Evolutionary conservation across 305 asterid species (phyloP).

Genomic region (Fraxinus dipetala): DNA sequence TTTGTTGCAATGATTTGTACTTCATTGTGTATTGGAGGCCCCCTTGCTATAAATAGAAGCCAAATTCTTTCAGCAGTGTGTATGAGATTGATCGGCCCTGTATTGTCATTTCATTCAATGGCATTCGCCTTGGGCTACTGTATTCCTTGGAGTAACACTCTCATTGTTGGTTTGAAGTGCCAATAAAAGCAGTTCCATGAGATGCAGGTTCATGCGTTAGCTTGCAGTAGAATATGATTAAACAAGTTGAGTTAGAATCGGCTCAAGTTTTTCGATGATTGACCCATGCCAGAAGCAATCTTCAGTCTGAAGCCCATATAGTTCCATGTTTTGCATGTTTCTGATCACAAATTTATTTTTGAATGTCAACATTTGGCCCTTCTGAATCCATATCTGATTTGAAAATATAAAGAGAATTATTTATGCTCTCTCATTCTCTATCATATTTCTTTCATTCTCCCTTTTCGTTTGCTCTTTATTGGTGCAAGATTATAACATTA

Average conservation of each 20-base stretch:
- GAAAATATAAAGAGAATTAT: neutral
- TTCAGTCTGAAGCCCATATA: neutral
- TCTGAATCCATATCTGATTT: neutral
- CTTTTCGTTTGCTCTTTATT: neutral
- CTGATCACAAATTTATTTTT: neutral
- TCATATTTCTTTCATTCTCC: neutral
- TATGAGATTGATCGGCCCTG: conserved; percentile 71
- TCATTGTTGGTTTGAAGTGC: neutral
- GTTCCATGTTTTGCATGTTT: neutral
- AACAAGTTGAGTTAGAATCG: neutral
- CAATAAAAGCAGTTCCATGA: neutral
- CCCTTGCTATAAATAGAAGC: conserved; percentile 78
- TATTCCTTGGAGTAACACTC: conserved; percentile 22
- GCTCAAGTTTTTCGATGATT: neutral
- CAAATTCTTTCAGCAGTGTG: conserved; percentile 86
- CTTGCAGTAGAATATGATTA: neutral
- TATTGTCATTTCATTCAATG: conserved; percentile 68
- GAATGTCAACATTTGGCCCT: neutral
- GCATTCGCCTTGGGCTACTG: conserved; percentile 86
- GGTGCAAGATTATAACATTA: neutral
- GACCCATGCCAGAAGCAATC: neutral
- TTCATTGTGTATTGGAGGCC: conserved; percentile 92
- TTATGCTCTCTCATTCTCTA: neutral
- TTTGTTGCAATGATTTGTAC: conserved; percentile 88
- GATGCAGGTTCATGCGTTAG: neutral